Percentiles rank a stretch among this genome's conserved stretches.
Evolutionary conservation across 176 grass and related monocot genomes (phyloP).

Genomic region (Coix lacrymajobi): DNA sequence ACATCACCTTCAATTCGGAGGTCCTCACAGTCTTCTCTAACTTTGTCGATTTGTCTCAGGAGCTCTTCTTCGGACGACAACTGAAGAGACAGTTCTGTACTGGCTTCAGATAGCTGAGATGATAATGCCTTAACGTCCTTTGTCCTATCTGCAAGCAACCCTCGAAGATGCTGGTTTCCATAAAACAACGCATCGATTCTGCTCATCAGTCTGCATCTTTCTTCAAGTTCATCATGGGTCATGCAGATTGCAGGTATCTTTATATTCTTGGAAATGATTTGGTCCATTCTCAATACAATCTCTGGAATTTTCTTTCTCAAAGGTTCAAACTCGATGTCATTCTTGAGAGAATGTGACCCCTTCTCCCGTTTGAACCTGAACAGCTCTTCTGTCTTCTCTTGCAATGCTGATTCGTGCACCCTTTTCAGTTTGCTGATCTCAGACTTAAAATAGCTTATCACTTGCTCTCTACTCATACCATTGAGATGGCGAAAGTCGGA

Average conservation of each 20-base stretch:
- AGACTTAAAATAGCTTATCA: constrained; percentile 81
- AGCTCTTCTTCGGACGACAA: constrained; percentile 43
- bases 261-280: constrained; percentile 63
- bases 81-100: constrained; percentile 48
- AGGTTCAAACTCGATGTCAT: constrained; percentile 80
- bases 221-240: constrained; percentile 39
- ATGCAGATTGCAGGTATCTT: constrained; percentile 33
- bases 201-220: constrained; percentile 45
- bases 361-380: constrained; percentile 91
- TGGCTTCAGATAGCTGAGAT: constrained; percentile 56
- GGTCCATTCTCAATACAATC: constrained; percentile 69
- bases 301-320: constrained; percentile 78
- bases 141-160: constrained; percentile 65
- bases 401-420: constrained; percentile 67
- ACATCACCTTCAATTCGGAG: constrained; percentile 52
- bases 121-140: constrained; percentile 76
- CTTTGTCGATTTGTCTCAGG: constrained; percentile 59
- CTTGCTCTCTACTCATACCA: constrained; percentile 61
- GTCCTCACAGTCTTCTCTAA: constrained; percentile 53
- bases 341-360: constrained; percentile 64
- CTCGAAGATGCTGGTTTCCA: constrained; percentile 69
- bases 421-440: constrained; percentile 90
- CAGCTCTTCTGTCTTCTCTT: constrained; percentile 88
- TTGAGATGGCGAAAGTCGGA: constrained; percentile 83
- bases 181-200: constrained; percentile 68